Percentiles rank a stretch among this genome's conserved stretches.
Evolutionary conservation across 257 asterid genomes (phyloP).

Genomic region (Plectranthus barbatus): DNA sequence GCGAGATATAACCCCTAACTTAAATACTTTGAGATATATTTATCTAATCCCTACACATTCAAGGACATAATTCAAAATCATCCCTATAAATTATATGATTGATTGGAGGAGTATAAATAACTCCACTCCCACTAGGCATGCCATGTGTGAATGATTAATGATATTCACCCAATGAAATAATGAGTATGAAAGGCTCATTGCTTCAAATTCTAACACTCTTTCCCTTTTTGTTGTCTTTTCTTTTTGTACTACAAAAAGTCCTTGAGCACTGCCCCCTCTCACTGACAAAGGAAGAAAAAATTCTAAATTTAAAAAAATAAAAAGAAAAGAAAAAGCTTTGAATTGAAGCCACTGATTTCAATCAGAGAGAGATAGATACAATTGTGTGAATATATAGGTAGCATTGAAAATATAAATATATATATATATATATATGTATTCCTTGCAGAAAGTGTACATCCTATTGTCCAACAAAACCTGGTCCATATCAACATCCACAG

Average conservation of each 20-base stretch:
- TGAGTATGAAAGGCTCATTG: not conserved
- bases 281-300: constrained; percentile 24
- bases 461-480: constrained; percentile 39
- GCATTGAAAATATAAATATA: constrained; percentile 17
- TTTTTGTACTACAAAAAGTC: constrained; percentile 23
- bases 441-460: constrained; percentile 36
- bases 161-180: not conserved
- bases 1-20: too few species aligned
- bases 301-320: not conserved
- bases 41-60: too few species aligned
- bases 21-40: too few species aligned
- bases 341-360: constrained; percentile 9
- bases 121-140: too few species aligned
- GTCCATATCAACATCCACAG: constrained; percentile 35
- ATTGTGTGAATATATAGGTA: constrained; percentile 11
- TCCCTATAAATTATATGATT: too few species aligned
- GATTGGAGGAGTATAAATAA: too few species aligned
- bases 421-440: constrained; percentile 2
- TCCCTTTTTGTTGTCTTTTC: constrained; percentile 13
- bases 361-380: not conserved
- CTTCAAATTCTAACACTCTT: not conserved
- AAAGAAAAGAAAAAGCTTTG: constrained; percentile 6
- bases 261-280: constrained; percentile 8
- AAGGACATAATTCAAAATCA: too few species aligned
- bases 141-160: not conserved